Evolutionary conservation across 306 rosid genomes (phyloP).

Genomic region (Gastrolobium bilobum): DNA sequence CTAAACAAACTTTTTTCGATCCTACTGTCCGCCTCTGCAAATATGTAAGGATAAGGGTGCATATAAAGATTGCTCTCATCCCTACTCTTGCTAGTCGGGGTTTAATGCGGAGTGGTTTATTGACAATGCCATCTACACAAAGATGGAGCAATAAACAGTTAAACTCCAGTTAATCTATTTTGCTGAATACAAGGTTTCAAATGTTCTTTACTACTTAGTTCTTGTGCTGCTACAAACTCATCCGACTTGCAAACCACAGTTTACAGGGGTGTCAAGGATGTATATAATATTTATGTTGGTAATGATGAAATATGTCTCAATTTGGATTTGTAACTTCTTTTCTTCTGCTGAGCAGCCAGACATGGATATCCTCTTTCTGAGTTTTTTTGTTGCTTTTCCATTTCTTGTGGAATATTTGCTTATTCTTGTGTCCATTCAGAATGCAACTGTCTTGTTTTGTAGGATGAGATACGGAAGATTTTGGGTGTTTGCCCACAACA

Average conservation of each 20-base stretch:
- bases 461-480: conserved; percentile 96
- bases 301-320: conserved; percentile 25
- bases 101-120: too few species aligned
- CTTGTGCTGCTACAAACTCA: conserved; percentile 3
- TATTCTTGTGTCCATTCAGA: conserved; percentile 40
- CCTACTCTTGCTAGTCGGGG: too few species aligned
- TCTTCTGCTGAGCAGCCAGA: conserved; percentile 9
- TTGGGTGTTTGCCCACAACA: conserved; percentile 97
- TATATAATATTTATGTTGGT: not conserved
- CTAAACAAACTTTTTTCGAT: too few species aligned
- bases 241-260: not conserved
- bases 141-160: too few species aligned
- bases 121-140: too few species aligned
- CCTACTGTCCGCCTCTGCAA: too few species aligned
- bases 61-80: too few species aligned
- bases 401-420: conserved; percentile 29
- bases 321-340: conserved; percentile 26
- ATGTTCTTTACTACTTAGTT: not conserved
- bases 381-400: conserved; percentile 3
- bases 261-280: not conserved
- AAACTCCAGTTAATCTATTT: too few species aligned
- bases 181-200: not conserved
- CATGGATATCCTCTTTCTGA: not conserved
- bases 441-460: conserved; percentile 48
- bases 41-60: too few species aligned